Conservation (phyloP, 345 rosid species). For the Reutealis trisperma region DNA sequence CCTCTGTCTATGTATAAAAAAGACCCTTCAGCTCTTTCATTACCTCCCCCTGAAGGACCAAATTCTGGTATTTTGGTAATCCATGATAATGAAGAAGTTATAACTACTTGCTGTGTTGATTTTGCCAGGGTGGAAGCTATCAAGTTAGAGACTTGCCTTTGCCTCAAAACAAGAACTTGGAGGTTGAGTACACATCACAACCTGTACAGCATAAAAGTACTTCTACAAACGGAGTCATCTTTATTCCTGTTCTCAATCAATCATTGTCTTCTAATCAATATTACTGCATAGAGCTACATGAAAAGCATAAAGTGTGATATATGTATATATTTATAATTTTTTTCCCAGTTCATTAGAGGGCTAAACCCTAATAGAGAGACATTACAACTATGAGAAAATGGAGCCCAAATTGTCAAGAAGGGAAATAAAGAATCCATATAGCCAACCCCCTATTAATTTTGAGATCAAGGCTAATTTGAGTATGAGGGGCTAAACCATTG, state of each 20-base stretch:
- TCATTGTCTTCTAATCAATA: constrained; percentile 52
- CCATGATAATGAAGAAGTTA: constrained; percentile 58
- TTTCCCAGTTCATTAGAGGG: too few species aligned
- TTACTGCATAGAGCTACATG: constrained; percentile 14
- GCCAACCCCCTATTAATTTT: too few species aligned
- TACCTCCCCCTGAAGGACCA: constrained; percentile 52
- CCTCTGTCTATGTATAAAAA: constrained; percentile 20
- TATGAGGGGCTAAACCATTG: too few species aligned
- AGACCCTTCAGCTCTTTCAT: constrained; percentile 35
- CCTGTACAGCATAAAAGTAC: background rate
- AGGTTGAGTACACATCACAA: constrained; percentile 24
- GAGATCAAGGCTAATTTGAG: too few species aligned
- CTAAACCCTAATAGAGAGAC: too few species aligned
- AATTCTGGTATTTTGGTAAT: constrained; percentile 58
- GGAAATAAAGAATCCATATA: too few species aligned
- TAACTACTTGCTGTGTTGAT: constrained; percentile 43
- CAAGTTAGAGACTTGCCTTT: constrained; percentile 44
- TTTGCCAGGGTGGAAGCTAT: constrained; percentile 17
- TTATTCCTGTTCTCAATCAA: constrained; percentile 53
- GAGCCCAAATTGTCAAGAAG: too few species aligned
- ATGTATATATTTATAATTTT: background rate
- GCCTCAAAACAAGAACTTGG: constrained; percentile 55
- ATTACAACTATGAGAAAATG: too few species aligned
- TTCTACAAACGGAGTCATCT: constrained; percentile 28
- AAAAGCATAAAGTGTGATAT: constrained; percentile 20